Evolutionary conservation across 1,284 basidiomycete species (phyloP).

Genomic region (Ceratobasidium sp.): DNA sequence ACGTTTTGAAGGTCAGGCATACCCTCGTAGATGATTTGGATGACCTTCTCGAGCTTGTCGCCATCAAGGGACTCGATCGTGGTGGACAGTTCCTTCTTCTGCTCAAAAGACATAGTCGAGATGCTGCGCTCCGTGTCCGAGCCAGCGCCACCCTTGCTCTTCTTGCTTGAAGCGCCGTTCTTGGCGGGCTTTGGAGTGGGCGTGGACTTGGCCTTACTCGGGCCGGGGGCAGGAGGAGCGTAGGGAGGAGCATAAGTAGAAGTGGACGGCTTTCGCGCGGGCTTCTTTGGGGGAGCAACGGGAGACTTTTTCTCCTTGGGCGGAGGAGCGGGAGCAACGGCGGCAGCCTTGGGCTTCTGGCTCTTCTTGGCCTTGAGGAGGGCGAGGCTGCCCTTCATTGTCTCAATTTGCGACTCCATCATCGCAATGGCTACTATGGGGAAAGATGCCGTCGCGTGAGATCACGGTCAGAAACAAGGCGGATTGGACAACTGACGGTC

Average conservation of each 20-base stretch:
- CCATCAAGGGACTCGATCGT: slow-evolving; percentile 86
- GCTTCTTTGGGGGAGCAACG: slow-evolving; percentile 67
- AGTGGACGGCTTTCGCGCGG: slow-evolving; percentile 24
- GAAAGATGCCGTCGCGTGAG: neutral
- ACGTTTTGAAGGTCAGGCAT: slow-evolving; percentile 90
- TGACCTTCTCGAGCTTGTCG: slow-evolving; percentile 81
- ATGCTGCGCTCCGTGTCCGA: slow-evolving; percentile 24
- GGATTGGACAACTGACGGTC: neutral
- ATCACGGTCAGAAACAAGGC: neutral
- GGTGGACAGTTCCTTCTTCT: slow-evolving; percentile 96
- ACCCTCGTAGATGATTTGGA: slow-evolving; percentile 91
- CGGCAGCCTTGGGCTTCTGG: slow-evolving; percentile 64
- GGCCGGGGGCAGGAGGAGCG: slow-evolving; percentile 28
- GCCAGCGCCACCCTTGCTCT: slow-evolving; percentile 51
- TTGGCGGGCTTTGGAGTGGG: slow-evolving; percentile 26
- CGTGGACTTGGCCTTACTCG: slow-evolving; percentile 27
- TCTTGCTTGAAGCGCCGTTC: slow-evolving; percentile 12
- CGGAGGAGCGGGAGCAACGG: slow-evolving; percentile 64
- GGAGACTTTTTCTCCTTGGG: slow-evolving; percentile 66
- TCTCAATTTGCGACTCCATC: slow-evolving; percentile 79
- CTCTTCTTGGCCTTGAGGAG: slow-evolving; percentile 65
- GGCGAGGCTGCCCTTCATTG: slow-evolving; percentile 71
- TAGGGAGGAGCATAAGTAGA: slow-evolving; percentile 17
- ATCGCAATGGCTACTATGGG: slow-evolving; percentile 69
- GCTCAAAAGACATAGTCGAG: slow-evolving; percentile 77